These are phyloP conservation scores for Phaeoacremonium minimum DNA, from an alignment of 2,329 filamentous ascomycete genomes.

Conservation along the genomic window DNA sequence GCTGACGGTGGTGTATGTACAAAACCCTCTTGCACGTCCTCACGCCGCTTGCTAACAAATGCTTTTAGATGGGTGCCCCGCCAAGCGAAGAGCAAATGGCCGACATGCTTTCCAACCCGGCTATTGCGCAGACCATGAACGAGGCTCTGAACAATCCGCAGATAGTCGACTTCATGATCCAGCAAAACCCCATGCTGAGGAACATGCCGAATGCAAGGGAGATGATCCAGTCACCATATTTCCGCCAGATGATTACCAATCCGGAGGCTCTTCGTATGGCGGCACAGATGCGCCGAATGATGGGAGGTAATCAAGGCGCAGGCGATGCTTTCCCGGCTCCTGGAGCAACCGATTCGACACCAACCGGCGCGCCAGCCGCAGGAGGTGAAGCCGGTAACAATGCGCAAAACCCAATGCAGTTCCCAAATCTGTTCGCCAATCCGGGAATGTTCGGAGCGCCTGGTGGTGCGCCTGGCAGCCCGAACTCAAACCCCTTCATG, in stretches of 20 bases:
- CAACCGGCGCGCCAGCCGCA: slow-evolving; percentile 34
- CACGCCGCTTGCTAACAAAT: slow-evolving; percentile 16
- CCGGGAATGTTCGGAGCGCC: slow-evolving; percentile 27
- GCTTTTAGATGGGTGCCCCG: slow-evolving; percentile 78
- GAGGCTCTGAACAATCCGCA: slow-evolving; percentile 85
- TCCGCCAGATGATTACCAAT: slow-evolving; percentile 90
- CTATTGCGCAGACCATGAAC: slow-evolving; percentile 10
- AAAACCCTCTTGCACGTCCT: not conserved
- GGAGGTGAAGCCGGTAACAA: slow-evolving; percentile 25
- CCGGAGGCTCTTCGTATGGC: slow-evolving; percentile 80
- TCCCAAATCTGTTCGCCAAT: slow-evolving; percentile 28
- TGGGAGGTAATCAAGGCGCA: slow-evolving; percentile 47
- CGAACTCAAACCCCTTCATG: slow-evolving; percentile 29
- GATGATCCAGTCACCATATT: slow-evolving; percentile 82
- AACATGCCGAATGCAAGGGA: slow-evolving; percentile 73
- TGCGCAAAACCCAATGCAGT: slow-evolving; percentile 21
- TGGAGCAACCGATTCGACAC: slow-evolving; percentile 84
- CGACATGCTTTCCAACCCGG: slow-evolving; percentile 61
- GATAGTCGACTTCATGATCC: slow-evolving; percentile 91
- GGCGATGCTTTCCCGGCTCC: slow-evolving; percentile 76
- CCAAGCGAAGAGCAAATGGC: slow-evolving; percentile 76
- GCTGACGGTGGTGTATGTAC: slow-evolving; percentile 85
- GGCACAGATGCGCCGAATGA: slow-evolving; percentile 74
- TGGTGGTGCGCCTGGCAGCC: slow-evolving; percentile 14
- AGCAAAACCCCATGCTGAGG: slow-evolving; percentile 79